Evolutionary conservation across 495 filamentous ascomycete genomes (phyloP).

Genomic region (Penicillium salamii): DNA sequence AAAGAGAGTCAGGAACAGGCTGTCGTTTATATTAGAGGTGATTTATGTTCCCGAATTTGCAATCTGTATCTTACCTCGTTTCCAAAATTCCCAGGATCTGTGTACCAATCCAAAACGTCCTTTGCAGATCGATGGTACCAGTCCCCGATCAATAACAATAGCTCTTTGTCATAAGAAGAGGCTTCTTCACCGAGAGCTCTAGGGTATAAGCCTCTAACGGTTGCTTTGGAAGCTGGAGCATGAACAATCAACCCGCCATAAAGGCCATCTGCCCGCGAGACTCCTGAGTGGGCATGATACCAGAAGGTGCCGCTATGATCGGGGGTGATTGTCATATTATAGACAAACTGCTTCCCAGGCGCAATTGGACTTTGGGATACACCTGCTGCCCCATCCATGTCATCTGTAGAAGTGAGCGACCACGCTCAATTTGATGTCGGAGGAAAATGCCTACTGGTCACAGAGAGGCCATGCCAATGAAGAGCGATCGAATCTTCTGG

Average conservation of each 20-base stretch:
- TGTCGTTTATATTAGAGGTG: not conserved
- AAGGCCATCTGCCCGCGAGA: slow-evolving; percentile 71
- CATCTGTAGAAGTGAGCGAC: slow-evolving; percentile 23
- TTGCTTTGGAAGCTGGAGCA: slow-evolving; percentile 44
- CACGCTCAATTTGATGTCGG: not conserved
- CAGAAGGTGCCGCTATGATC: slow-evolving; percentile 77
- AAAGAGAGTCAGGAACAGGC: slow-evolving; percentile 52
- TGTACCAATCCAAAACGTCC: slow-evolving; percentile 47
- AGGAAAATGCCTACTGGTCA: slow-evolving; percentile 46
- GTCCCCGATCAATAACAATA: slow-evolving; percentile 50
- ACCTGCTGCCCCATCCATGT: slow-evolving; percentile 70
- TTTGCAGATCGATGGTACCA: slow-evolving; percentile 48
- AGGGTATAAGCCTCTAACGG: slow-evolving; percentile 25
- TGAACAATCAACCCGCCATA: slow-evolving; percentile 71
- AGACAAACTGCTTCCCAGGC: slow-evolving; percentile 64
- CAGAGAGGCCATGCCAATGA: slow-evolving; percentile 80
- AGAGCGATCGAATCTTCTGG: slow-evolving; percentile 65
- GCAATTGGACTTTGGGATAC: slow-evolving; percentile 65
- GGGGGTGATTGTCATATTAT: slow-evolving; percentile 71
- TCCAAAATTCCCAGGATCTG: slow-evolving; percentile 40
- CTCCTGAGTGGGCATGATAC: slow-evolving; percentile 73
- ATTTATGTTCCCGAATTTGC: not conserved
- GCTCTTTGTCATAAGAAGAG: slow-evolving; percentile 34
- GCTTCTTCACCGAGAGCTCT: not conserved
- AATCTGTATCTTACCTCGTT: slow-evolving; percentile 36